Conservation (phyloP, 2,329 filamentous ascomycete genomes). For the Hansfordia pulvinata region DNA sequence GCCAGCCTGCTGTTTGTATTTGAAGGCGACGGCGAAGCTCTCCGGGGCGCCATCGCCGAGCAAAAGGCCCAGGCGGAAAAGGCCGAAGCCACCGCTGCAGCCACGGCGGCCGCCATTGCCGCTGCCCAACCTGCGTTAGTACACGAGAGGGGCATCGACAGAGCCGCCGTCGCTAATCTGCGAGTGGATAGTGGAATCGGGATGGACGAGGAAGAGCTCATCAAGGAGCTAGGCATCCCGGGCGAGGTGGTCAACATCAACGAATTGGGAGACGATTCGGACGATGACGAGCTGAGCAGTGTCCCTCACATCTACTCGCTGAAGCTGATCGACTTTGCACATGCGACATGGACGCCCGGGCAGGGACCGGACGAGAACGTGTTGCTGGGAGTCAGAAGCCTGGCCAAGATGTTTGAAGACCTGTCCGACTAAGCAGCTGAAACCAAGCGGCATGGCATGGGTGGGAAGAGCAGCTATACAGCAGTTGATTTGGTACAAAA, state of each 20-base stretch:
- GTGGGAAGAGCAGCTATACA: neutral
- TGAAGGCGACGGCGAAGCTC: constrained; percentile 45
- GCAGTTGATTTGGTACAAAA: too few species aligned
- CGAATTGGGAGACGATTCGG: constrained; percentile 39
- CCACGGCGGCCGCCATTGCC: constrained; percentile 20
- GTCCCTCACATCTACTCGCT: constrained; percentile 51
- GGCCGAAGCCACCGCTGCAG: constrained; percentile 35
- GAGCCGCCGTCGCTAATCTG: constrained; percentile 17
- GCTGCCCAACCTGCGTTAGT: constrained; percentile 5
- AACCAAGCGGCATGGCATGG: neutral
- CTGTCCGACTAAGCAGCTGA: constrained; percentile 31
- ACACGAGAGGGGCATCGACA: constrained; percentile 10
- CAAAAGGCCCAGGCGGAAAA: constrained; percentile 36
- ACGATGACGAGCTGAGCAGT: constrained; percentile 27
- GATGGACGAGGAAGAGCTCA: constrained; percentile 25
- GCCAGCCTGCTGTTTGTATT: constrained; percentile 49
- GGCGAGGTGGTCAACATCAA: too few species aligned
- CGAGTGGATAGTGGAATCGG: constrained; percentile 43
- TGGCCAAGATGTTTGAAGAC: constrained; percentile 58
- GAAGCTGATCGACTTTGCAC: constrained; percentile 94
- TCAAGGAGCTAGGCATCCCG: too few species aligned
- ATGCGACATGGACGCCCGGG: constrained; percentile 72
- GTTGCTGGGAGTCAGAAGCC: constrained; percentile 58
- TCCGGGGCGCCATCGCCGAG: constrained; percentile 39
- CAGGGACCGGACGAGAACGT: constrained; percentile 77